These are phyloP conservation scores for Triangularia verruculosa DNA, from an alignment of 2,329 filamentous ascomycete genomes.

Conservation along the genomic window DNA sequence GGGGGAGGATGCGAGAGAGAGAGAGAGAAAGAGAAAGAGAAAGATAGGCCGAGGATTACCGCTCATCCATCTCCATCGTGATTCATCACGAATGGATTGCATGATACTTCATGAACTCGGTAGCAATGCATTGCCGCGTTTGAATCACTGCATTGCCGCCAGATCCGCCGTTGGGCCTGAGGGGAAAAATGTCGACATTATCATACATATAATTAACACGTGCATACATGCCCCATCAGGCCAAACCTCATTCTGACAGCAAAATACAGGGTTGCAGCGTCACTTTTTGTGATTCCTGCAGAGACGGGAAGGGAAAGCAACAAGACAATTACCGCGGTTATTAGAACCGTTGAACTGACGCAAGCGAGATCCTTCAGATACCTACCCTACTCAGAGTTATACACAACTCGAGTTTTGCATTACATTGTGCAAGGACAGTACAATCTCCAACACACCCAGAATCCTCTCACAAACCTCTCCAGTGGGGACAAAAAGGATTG, in stretches of 20 bases:
- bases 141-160: neutral
- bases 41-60: neutral
- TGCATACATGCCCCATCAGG: neutral
- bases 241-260: neutral
- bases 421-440: neutral
- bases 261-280: neutral
- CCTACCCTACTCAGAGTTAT: too few relatives aligned
- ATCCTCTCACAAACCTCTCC: neutral
- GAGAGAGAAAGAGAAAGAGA: neutral
- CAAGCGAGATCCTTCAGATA: neutral
- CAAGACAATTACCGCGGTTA: neutral
- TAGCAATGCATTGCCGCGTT: neutral
- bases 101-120: neutral
- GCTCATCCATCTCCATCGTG: neutral
- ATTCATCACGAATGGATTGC: neutral
- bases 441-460: neutral
- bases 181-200: neutral
- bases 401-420: neutral
- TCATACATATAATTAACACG: neutral
- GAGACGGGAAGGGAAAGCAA: neutral
- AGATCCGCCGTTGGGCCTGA: neutral
- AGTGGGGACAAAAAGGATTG: neutral
- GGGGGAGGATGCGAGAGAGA: neutral
- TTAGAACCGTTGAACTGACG: neutral
- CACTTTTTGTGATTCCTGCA: neutral